Percentiles rank a stretch among this genome's conserved stretches.
phyloP scores from a whole-genome alignment of 345 rosid genomes.

The Eucalyptus albens region DNA sequence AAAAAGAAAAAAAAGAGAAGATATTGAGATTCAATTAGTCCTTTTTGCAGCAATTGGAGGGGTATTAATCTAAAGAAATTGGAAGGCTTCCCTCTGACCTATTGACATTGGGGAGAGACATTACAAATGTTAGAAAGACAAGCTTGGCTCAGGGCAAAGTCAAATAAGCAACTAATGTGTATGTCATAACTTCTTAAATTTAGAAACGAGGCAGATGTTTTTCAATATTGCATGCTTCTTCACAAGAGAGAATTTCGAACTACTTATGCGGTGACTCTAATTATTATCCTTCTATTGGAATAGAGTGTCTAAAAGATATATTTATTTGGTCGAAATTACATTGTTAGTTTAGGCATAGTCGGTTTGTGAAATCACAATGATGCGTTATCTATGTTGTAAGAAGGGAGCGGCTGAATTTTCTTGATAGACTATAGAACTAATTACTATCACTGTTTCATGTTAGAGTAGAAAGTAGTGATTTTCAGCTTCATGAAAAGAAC shows the following conservation, averaged over 20 bases:
- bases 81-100: neutral
- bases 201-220: neutral
- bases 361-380: too few species aligned
- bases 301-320: neutral
- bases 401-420: neutral
- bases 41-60: neutral
- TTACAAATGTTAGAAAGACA: neutral
- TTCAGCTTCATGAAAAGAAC: neutral
- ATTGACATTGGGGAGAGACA: neutral
- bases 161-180: neutral
- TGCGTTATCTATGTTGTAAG: neutral
- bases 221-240: neutral
- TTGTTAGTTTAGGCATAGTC: neutral
- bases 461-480: neutral
- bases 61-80: neutral
- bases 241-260: neutral
- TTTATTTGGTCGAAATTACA: neutral
- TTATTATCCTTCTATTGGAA: neutral
- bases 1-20: fast-evolving
- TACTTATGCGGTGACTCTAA: neutral
- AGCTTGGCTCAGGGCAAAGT: neutral
- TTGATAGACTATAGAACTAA: neutral
- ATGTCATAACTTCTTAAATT: neutral
- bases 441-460: neutral
- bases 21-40: neutral